phyloP scores from a whole-genome alignment of 192 early-diverging fungal genomes.

The Coemansia sp. region DNA sequence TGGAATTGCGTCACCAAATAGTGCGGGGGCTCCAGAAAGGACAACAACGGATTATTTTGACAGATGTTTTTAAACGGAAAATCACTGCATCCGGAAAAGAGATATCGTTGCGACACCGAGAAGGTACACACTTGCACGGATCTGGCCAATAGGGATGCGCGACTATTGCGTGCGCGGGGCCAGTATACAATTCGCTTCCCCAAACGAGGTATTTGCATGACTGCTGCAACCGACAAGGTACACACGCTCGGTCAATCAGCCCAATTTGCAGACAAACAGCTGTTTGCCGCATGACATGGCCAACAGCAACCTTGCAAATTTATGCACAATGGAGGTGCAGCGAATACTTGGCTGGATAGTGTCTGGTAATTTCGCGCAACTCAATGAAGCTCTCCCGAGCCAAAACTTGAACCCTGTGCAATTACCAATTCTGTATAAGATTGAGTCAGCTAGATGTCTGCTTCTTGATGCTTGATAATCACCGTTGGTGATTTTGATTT shows the following conservation, averaged over 20 bases:
- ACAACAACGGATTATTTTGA: neutral
- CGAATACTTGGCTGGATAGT: neutral
- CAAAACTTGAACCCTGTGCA: neutral
- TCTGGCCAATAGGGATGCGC: constrained; percentile 3
- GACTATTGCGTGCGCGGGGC: neutral
- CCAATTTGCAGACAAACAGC: constrained; percentile 5
- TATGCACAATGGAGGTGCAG: constrained; percentile 1
- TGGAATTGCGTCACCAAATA: neutral
- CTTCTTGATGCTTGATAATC: neutral
- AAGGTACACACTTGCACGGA: constrained; percentile 1
- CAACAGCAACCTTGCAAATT: neutral
- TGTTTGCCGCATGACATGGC: neutral
- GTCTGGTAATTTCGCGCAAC: neutral
- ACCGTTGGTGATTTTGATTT: neutral
- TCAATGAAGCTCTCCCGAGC: neutral
- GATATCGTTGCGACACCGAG: constrained; percentile 1
- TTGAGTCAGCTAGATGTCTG: neutral
- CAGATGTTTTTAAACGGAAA: neutral
- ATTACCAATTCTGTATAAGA: neutral
- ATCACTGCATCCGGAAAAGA: constrained; percentile 1
- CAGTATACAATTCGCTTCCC: neutral
- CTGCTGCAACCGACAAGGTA: constrained; percentile 5
- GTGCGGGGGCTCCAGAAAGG: neutral
- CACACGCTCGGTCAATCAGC: neutral
- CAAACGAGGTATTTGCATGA: neutral